Percentiles rank a stretch among this genome's conserved stretches.
These are phyloP conservation scores for Sphaerulina musiva DNA, from an alignment of 2,329 filamentous ascomycete genomes.

Conservation along the genomic window DNA sequence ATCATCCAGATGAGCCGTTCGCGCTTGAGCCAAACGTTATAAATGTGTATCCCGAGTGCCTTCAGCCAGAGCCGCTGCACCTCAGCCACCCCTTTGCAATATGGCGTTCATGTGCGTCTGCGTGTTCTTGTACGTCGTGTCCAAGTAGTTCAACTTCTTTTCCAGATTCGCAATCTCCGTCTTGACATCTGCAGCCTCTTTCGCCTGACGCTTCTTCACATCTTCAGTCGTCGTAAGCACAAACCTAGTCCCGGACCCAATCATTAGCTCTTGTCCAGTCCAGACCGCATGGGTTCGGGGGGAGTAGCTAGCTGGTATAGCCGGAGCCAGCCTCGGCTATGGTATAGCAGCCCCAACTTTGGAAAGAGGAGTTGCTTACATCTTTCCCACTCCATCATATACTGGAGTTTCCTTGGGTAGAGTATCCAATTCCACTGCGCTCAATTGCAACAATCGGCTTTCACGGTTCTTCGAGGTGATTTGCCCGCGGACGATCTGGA, in stretches of 20 bases:
- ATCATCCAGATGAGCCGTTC: too few relatives aligned
- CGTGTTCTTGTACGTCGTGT: slow-evolving; percentile 93
- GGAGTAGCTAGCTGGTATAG: not conserved
- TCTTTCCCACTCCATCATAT: slow-evolving; percentile 95
- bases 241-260: slow-evolving; percentile 58
- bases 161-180: slow-evolving; percentile 72
- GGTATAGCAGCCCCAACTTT: slow-evolving; percentile 3
- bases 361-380: slow-evolving; percentile 50
- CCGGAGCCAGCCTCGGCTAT: slow-evolving; percentile 9
- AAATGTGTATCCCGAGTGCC: too few relatives aligned
- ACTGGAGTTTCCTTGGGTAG: slow-evolving; percentile 70
- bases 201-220: slow-evolving; percentile 67
- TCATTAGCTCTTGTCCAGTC: slow-evolving; percentile 11
- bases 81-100: slow-evolving; percentile 47
- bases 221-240: slow-evolving; percentile 66
- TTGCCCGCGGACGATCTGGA: slow-evolving; percentile 76
- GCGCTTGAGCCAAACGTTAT: too few relatives aligned
- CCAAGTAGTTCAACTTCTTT: slow-evolving; percentile 86
- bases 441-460: slow-evolving; percentile 80
- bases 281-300: not conserved
- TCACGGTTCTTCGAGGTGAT: slow-evolving; percentile 81
- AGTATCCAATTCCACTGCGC: slow-evolving; percentile 71
- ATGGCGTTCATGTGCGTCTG: slow-evolving; percentile 86
- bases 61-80: too few relatives aligned
- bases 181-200: slow-evolving; percentile 68